These are phyloP conservation scores for Verticillium albo-atrum DNA, from an alignment of 2,329 filamentous ascomycete species.

Conservation along the genomic window DNA sequence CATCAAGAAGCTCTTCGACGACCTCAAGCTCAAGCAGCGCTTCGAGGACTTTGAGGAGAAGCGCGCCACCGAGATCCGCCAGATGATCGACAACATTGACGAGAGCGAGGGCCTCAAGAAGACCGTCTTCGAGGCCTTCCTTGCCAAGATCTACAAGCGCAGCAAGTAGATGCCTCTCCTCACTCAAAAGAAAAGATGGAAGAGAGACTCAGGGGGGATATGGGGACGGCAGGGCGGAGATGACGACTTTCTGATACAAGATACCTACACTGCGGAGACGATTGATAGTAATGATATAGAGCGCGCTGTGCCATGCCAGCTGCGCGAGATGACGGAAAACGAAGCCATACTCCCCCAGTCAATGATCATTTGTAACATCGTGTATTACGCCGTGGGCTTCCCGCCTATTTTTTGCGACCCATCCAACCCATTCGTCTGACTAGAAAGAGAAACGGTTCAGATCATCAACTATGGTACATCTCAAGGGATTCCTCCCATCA, in stretches of 20 bases:
- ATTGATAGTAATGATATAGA: background rate
- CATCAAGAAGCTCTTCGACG: constrained; percentile 85
- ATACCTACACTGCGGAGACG: background rate
- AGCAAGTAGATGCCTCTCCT: constrained; percentile 78
- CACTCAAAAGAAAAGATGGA: too few relatives aligned
- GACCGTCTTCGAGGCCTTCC: constrained; percentile 81
- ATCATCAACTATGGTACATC: background rate
- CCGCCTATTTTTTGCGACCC: background rate
- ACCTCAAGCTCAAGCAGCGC: constrained; percentile 75
- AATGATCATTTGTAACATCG: background rate
- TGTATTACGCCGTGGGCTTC: background rate
- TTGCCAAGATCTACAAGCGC: constrained; percentile 97
- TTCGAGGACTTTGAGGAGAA: constrained; percentile 91
- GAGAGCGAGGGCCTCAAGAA: constrained; percentile 88
- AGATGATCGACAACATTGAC: constrained; percentile 74
- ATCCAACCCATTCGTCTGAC: background rate
- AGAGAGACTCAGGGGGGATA: too few relatives aligned
- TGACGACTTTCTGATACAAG: background rate
- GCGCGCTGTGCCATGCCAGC: background rate
- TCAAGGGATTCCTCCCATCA: background rate
- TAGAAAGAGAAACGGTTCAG: background rate
- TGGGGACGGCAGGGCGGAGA: background rate
- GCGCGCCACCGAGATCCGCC: constrained; percentile 70
- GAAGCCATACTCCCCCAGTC: background rate
- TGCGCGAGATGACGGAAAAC: background rate